Base-by-base conservation (phyloP, 257 asterid species). In the Ballota nigra region DNA sequence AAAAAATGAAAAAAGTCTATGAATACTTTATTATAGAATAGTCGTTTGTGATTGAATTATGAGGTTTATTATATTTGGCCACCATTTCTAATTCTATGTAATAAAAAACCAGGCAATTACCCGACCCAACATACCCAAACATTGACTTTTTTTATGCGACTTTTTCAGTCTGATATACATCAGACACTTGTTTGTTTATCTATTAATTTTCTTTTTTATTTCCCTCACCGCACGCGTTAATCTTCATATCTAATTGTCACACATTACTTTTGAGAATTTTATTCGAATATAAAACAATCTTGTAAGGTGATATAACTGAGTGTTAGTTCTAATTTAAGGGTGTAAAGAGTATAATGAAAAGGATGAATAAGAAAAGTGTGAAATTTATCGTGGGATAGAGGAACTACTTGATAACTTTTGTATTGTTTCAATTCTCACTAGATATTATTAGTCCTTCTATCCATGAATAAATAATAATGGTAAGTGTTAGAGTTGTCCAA, bases 1-100 rank as follows among this genome's bases (percentile, higher is more conserved):
- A 26, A 59, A 38, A 58, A 76, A 34, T 6, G 45, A 26, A n/a
- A 55, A 80, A 71, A 71, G 77, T 75, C 43, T 68, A 43, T 55
- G 56, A 20, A 60, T 65, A 59, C 16, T 70, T 52, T 41, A 70
- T 43, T 24, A 23, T 41, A 62, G 36, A 29, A 6, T 33, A 1
- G 6, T 29, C 19, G 57, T 56, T 58, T 72, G 69, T 16, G 13
- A 45, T 38, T 59, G 77, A 76, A 68, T 68, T 47, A 26, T 71
- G 53, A 52, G 63, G 59, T 15, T 20, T 63, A 38, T 75, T 71
- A 18, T 53, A 69, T 23, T 63, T 33, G 60, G 29, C 80, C 80
- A 76, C 80, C 69, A 69, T 62, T n/a, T n/a, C n/a, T n/a, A n/a
- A n/a, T 55, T 16, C 76, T 52, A 41, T 69, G 55, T 40, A 61